These are phyloP conservation scores for Chrysanthemum seticuspe DNA, from an alignment of 129 eudicot species.

Conservation along the genomic window DNA sequence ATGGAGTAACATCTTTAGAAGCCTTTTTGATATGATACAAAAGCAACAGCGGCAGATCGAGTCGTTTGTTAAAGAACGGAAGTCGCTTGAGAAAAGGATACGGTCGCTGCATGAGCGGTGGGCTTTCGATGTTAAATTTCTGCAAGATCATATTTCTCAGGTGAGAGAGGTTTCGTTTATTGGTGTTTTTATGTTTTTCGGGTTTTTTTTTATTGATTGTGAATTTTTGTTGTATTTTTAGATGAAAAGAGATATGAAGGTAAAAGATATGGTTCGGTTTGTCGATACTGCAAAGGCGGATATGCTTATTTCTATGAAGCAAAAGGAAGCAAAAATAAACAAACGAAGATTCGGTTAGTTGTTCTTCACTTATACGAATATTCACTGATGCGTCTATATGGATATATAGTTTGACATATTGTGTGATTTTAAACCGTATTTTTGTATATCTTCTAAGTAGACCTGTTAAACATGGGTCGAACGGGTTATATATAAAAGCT, in stretches of 20 bases:
- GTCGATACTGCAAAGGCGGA: constrained; percentile 52
- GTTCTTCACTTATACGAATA: background rate
- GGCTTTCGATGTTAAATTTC: constrained; percentile 37
- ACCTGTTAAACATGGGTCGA: too few species aligned
- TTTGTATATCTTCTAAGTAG: too few species aligned
- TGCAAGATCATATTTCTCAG: constrained; percentile 44
- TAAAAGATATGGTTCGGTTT: constrained; percentile 36
- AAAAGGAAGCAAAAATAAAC: constrained; percentile 39
- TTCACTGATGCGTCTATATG: background rate
- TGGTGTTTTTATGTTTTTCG: background rate
- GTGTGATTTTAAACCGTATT: background rate
- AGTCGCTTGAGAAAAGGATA: constrained; percentile 42
- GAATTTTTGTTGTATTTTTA: constrained; percentile 17
- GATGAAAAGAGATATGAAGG: constrained; percentile 43
- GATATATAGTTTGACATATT: background rate
- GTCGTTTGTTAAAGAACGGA: constrained; percentile 37
- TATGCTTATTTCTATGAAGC: constrained; percentile 51
- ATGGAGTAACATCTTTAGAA: constrained; percentile 53
- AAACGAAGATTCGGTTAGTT: constrained; percentile 55
- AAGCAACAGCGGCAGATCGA: constrained; percentile 46
- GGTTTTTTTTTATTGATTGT: background rate
- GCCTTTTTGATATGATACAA: constrained; percentile 41
- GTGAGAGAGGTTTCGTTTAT: constrained; percentile 22
- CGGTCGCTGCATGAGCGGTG: constrained; percentile 38
- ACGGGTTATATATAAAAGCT: too few species aligned